Evolutionary conservation across 768 basidiomycete species (phyloP), one percentile per base, ranked within the genome.

Genomic region (Panus rudis): DNA sequence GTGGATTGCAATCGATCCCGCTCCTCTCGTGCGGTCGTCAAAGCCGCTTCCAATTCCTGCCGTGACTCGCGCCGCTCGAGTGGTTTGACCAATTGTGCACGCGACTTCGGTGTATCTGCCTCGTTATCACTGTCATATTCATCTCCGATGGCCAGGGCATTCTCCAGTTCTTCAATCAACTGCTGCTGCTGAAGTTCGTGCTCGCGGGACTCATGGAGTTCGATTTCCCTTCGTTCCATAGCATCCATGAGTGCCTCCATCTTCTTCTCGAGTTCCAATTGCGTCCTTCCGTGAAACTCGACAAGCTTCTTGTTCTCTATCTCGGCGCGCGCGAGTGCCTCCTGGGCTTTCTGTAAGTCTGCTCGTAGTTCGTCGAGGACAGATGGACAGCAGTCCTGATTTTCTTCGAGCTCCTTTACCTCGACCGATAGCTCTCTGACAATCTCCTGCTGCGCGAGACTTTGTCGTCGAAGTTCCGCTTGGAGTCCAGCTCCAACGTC

Each of bases 201-300:
- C 44, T 25, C 35, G 24, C 31, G 33, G 11, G 42, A 19, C 3
- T 21, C 39, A 24, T 39, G 31, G 12, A 46, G 27, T 30, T 31
- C 47, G 25, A 25, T 17, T 37, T 30, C 41, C 38, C 22, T 42
- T 14, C 43, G 33, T n/a, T 43, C 19, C 46, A 41, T 48, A 43
- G 20, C 47, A 26, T 25, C 39, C 43, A 24, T 45, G 24, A 39
- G 35, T 31, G 21, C 24, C 32, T 31, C 22, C 31, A 45, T 37
- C 40, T 43, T 14, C 40, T 47, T 42, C 27, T 46, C 41, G 32
- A 43, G 43, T 51, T 64, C 27, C 53, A 65, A 25, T 64, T 70
- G 13, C 55, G 62, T 7, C 68, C 67, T 4, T 68, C 69, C 2
- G 53, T 54, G 13, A 63, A 67, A 0, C 53, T 72, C 41, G 63